Conservation (phyloP, 2,329 filamentous ascomycete species). For the Dendryphion nanum region DNA sequence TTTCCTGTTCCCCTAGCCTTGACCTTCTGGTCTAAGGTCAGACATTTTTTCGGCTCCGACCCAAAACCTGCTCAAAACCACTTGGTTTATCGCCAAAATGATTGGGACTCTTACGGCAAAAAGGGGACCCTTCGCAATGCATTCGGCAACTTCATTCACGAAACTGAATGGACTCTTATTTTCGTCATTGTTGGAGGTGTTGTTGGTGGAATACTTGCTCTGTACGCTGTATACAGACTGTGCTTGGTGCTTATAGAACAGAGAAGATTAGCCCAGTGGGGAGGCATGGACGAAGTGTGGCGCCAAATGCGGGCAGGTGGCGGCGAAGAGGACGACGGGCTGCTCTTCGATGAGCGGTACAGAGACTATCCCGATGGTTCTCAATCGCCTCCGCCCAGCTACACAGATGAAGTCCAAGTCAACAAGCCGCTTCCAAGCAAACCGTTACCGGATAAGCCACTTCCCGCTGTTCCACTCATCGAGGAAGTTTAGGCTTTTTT, state of each 20-base stretch:
- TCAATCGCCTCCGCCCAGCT: constrained; percentile 1
- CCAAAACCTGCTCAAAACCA: constrained; percentile 22
- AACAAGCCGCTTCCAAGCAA: constrained; percentile 26
- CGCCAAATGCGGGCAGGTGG: constrained; percentile 15
- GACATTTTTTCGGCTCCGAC: constrained; percentile 28
- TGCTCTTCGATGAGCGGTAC: constrained; percentile 22
- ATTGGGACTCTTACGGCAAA: constrained; percentile 34
- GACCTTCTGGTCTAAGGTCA: constrained; percentile 17
- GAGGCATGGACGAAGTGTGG: constrained; percentile 35
- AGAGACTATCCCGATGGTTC: constrained; percentile 18
- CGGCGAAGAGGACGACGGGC: constrained; percentile 20
- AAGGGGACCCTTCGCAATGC: constrained; percentile 26
- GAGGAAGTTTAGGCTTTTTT: not conserved
- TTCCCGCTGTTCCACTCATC: constrained; percentile 34
- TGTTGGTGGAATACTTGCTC: constrained; percentile 14
- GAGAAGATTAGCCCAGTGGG: constrained; percentile 29
- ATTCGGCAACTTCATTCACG: constrained; percentile 24
- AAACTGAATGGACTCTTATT: constrained; percentile 22
- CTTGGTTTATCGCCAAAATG: constrained; percentile 22
- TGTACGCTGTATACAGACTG: constrained; percentile 19
- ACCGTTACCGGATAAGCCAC: constrained; percentile 34
- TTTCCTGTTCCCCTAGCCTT: constrained; percentile 12
- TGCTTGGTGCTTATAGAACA: constrained; percentile 21
- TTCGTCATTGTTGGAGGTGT: constrained; percentile 18
- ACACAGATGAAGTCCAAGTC: constrained; percentile 11